Conservation (phyloP, 164 flowering plant species). For the Magnolia officinalis region DNA sequence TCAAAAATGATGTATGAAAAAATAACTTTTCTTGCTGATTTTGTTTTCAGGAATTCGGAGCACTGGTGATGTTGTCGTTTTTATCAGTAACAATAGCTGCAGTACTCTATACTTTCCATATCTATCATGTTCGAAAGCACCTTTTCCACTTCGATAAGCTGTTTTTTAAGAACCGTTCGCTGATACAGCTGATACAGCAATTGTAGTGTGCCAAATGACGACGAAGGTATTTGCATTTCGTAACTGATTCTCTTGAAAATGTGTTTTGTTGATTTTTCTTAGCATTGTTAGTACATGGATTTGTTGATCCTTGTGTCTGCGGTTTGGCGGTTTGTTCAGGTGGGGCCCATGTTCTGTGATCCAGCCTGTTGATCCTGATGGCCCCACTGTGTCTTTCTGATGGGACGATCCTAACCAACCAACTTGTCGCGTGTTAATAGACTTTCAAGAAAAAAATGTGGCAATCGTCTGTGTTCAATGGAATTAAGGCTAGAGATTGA, state of each 20-base stretch:
- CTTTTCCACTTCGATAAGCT: constrained; percentile 61
- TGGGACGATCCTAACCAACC: too few species aligned
- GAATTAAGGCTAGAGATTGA: too few species aligned
- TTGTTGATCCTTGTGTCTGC: background rate
- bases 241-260: background rate
- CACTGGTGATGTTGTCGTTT: constrained; percentile 57
- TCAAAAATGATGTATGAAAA: too few species aligned
- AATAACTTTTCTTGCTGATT: background rate
- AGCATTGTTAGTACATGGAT: too few species aligned
- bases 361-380: background rate
- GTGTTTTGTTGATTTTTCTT: background rate
- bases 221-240: background rate
- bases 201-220: background rate
- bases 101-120: constrained; percentile 46
- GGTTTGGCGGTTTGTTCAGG: background rate
- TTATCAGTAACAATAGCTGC: constrained; percentile 37
- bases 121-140: constrained; percentile 52
- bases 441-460: too few species aligned
- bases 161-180: constrained; percentile 4
- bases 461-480: too few species aligned
- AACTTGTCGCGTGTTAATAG: too few species aligned
- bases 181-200: background rate
- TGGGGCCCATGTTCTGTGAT: background rate
- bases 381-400: too few species aligned
- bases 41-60: constrained; percentile 45